Evolutionary conservation across 2,329 filamentous ascomycete species (phyloP), one percentile per base, ranked within the genome.

Genomic region (Neoascochyta sp.): DNA sequence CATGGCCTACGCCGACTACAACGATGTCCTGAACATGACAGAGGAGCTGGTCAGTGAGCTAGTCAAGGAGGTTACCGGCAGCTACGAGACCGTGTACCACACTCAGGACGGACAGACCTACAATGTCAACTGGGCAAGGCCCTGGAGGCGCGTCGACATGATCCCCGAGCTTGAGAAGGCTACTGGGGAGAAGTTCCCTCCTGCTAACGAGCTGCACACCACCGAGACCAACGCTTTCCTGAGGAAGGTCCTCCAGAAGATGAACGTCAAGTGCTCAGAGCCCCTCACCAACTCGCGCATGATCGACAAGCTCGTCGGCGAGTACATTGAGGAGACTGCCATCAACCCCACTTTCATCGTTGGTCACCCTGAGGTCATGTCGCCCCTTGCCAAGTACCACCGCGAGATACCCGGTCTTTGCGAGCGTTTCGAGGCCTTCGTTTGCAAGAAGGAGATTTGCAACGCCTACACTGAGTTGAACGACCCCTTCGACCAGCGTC

Each of bases 391-490:
- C 72, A 98, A 98, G 76, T 89, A 89, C 65, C 86, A 95, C 67
- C 85, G 92, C 46, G 68, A 74, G 25, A 78, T 79, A 42, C 76
- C 82, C 30, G 40, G 50, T 52, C 47, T 98, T 86, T 95, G 88
- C 63, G 92, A 98, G 73, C 85, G 92, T 32, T 96, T 96, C 65
- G 92, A 98, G 69, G 89, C 86, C 8, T 98, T 98, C 50, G 92
- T 95, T 24, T 88, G 83, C 74, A 93, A 88, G 75, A 93, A 92
- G 78, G 90, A 96, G 64, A 95, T 96, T 49, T 83, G 83, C 56
- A 96, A 98, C 60, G 89, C 89, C 5, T 93, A 95, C 70, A 96
- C 90, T 21, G 92, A 98, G 78, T 81, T 98, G 76, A 93, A 94
- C 74, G 86, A 95, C 56, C 88, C 90, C 34, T 90, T 94, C 55